A percentile compares a stretch with the other conserved stretches of the same genome.
Conservation (phyloP, 768 basidiomycete species). For the Macrocybe gigantea region DNA sequence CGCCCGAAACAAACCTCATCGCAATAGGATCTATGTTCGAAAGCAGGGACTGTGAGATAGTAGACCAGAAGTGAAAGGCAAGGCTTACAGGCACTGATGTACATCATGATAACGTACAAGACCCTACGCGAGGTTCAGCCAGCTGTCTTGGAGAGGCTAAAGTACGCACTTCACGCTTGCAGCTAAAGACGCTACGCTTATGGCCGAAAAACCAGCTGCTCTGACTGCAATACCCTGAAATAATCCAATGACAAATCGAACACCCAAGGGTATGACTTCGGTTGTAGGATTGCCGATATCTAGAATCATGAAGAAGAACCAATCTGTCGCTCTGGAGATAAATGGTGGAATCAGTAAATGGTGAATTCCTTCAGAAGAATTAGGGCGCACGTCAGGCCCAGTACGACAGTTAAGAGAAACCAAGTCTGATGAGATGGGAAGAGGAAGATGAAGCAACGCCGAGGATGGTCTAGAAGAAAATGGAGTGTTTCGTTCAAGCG, state of each 20-base stretch:
- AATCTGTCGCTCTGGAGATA: constrained; percentile 65
- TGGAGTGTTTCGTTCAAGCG: constrained; percentile 72
- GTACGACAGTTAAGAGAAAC: constrained; percentile 72
- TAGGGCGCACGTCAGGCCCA: constrained; percentile 58
- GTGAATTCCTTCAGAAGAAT: neutral
- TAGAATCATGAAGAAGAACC: constrained; percentile 83
- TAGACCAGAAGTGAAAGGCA: neutral
- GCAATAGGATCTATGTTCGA: constrained; percentile 60
- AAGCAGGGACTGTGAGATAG: neutral
- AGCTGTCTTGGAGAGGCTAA: neutral
- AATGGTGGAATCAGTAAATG: neutral
- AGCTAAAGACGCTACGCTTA: constrained; percentile 66
- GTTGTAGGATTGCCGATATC: constrained; percentile 78
- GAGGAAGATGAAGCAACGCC: constrained; percentile 85
- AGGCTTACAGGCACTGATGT: constrained; percentile 71
- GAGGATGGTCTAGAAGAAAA: constrained; percentile 92
- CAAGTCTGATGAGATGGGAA: constrained; percentile 94
- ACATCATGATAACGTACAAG: constrained; percentile 92
- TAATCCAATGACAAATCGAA: constrained; percentile 67
- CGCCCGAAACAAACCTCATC: constrained; percentile 50
- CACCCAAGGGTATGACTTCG: constrained; percentile 60
- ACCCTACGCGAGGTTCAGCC: constrained; percentile 43
- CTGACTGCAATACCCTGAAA: constrained; percentile 80
- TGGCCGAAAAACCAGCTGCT: constrained; percentile 81
- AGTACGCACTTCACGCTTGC: constrained; percentile 79